A percentile compares a stretch with the other conserved stretches of the same genome.
Evolutionary conservation across 2,329 filamentous ascomycete genomes (phyloP).

Genomic region (Diaporthe aspalathi): DNA sequence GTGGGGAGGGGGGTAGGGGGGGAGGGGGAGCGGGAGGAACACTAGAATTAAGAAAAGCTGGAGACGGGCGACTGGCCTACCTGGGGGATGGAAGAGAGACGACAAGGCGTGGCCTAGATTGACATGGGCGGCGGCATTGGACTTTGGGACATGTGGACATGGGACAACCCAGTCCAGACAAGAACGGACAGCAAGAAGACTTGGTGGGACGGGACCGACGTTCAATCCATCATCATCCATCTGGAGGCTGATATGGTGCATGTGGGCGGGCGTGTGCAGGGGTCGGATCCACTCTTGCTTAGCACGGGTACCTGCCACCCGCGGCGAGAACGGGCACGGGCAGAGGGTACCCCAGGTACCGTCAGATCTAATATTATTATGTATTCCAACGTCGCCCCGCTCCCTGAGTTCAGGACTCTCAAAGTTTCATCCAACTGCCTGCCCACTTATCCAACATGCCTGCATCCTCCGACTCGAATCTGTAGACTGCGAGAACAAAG

Average conservation of each 20-base stretch:
- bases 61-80: slow-evolving; percentile 3
- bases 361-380: no score
- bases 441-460: background rate
- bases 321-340: background rate
- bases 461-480: background rate
- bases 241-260: slow-evolving; percentile 30
- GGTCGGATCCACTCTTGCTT: background rate
- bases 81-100: no score
- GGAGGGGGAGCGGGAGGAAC: no score
- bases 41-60: slow-evolving; percentile 24
- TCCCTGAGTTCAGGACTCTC: background rate
- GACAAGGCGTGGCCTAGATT: slow-evolving; percentile 17
- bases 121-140: slow-evolving; percentile 26
- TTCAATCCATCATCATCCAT: slow-evolving; percentile 31
- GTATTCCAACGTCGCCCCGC: background rate
- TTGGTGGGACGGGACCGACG: slow-evolving; percentile 24
- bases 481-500: background rate
- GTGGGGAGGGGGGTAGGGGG: no score
- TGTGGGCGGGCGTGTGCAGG: background rate
- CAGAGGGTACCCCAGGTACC: background rate
- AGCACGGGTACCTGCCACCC: background rate
- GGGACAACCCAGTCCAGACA: slow-evolving; percentile 5
- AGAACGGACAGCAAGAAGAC: slow-evolving; percentile 12
- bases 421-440: background rate
- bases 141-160: slow-evolving; percentile 3